Base-by-base conservation (phyloP, 768 basidiomycete genomes). In the Cystobasidium onofrii region DNA sequence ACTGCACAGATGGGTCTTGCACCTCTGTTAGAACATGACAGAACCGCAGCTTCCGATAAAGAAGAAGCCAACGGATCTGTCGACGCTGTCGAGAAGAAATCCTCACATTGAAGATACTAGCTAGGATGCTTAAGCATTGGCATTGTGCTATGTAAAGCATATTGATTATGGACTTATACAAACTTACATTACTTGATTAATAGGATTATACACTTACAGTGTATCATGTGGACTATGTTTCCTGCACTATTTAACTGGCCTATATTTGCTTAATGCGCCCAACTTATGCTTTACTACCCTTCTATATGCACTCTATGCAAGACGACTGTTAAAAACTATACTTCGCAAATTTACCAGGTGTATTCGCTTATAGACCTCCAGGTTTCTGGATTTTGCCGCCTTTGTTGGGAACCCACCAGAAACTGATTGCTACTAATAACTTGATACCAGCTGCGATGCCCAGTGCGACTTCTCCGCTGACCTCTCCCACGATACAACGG, bases 391-490 rank as follows among this genome's bases (percentile, higher is more conserved):
- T 27, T 60, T 86, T 81, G 0, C 91, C 91, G 80, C 91, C 90
- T 63, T 88, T 87, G 85, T 90, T 85, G 61, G 93, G 86, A 77
- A 93, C 91, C 76, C 91, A 90, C 90, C 90, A 93, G 72, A 91
- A 86, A 20, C 89, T 90, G 17, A 78, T 77, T 41, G 62, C 74
- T 50, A 76, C 81, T 17, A 80, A 31, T 9, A 46, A 27, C 44
- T 60, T 55, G n/a, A 71, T 29, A 12, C 54, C 69, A 4, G 69
- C 69, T 71, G 25, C 69, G 4, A 71, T 71, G 31, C 69, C 69
- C 31, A 71, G 15, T n/a, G 69, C 54, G 25, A 52, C 78, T 0
- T 76, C 52, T 13, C 78, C 78, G 10, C 76, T 78, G 6, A 76
- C 64, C 27, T 64, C 74, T 18, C 78, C 78, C 12, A 80, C 27